Conservation (phyloP, 2,329 filamentous ascomycete species). For the Cladophialophora carrionii region DNA sequence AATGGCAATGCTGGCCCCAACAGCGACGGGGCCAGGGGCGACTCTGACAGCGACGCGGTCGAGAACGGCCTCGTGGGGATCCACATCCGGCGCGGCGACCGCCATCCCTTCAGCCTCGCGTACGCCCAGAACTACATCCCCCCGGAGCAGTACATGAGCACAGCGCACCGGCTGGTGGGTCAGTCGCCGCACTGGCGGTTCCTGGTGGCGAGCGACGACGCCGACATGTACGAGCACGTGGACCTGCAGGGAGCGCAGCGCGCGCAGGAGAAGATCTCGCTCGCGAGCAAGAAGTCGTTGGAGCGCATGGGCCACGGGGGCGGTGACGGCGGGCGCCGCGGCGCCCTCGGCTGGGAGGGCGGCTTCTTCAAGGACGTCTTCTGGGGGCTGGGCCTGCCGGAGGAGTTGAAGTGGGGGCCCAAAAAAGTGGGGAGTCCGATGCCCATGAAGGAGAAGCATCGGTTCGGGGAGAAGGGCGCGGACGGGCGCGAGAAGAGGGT, state of each 20-base stretch:
- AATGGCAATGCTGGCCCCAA: background rate
- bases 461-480: conserved; percentile 11
- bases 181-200: conserved; percentile 29
- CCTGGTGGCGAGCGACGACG: conserved; percentile 79
- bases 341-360: conserved; percentile 81
- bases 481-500: conserved; percentile 12
- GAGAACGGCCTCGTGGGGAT: conserved; percentile 67
- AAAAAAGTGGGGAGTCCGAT: conserved; percentile 25
- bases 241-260: conserved; percentile 49
- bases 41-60: conserved; percentile 36
- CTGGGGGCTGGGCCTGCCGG: conserved; percentile 69
- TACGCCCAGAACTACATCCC: conserved; percentile 80
- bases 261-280: conserved; percentile 75
- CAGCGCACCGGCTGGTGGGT: conserved; percentile 55
- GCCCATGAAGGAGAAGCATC: conserved; percentile 29
- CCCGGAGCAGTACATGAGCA: conserved; percentile 66
- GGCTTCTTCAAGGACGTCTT: conserved; percentile 84
- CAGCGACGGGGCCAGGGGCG: conserved; percentile 36
- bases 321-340: conserved; percentile 1
- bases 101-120: conserved; percentile 75
- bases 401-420: conserved; percentile 42
- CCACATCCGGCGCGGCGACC: conserved; percentile 79
- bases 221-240: conserved; percentile 64
- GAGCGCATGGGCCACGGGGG: conserved; percentile 26
- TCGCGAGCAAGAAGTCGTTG: conserved; percentile 73